Conservation (phyloP, 306 rosid species). For the Fagus crenata region DNA sequence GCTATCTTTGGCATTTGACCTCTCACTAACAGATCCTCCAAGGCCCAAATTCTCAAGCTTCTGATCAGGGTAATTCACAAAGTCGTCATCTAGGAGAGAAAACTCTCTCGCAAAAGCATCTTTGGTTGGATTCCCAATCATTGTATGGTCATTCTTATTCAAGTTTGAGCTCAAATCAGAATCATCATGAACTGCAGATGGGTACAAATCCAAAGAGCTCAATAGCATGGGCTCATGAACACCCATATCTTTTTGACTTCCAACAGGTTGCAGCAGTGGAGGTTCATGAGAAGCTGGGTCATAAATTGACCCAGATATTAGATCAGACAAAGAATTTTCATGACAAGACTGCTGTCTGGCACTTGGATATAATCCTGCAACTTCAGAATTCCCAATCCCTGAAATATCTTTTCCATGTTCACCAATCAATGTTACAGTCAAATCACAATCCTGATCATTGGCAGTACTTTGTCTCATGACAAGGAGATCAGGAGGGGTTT, state of each 20-base stretch:
- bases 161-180: conserved; percentile 30
- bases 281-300: conserved; percentile 35
- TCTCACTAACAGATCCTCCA: conserved; percentile 28
- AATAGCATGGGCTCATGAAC: conserved; percentile 30
- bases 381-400: conserved; percentile 32
- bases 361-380: conserved; percentile 37
- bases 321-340: conserved; percentile 33
- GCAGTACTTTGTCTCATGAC: conserved; percentile 29
- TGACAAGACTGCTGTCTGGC: conserved; percentile 29
- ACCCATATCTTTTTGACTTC: conserved; percentile 32
- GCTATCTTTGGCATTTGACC: conserved; percentile 34
- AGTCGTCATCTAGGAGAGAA: conserved; percentile 51
- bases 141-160: conserved; percentile 33
- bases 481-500: conserved; percentile 32
- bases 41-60: conserved; percentile 40
- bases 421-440: conserved; percentile 37
- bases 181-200: conserved; percentile 36
- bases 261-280: conserved; percentile 35
- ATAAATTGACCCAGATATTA: conserved; percentile 36
- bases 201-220: conserved; percentile 38
- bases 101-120: conserved; percentile 34
- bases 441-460: conserved; percentile 32
- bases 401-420: conserved; percentile 37
- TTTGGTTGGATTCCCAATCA: conserved; percentile 33
- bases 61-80: conserved; percentile 31